These are phyloP conservation scores for Alternaria triticina DNA, from an alignment of 2,329 filamentous ascomycete species.

Conservation along the genomic window DNA sequence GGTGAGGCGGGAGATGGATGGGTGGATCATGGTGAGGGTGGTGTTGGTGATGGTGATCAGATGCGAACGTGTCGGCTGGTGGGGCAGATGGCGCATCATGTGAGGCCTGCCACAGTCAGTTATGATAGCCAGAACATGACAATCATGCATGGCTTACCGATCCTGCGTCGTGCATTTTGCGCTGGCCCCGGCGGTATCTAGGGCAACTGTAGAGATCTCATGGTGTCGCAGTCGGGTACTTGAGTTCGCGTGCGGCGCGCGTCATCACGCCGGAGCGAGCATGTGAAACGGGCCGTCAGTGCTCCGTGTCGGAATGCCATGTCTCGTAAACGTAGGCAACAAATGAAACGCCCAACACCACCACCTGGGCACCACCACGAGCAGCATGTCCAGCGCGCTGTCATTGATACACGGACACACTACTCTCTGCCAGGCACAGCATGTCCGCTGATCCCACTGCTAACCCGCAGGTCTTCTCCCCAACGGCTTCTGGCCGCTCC, in stretches of 20 bases:
- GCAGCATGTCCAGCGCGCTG: constrained; percentile 40
- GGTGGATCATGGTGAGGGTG: constrained; percentile 17
- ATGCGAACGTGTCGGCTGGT: background rate
- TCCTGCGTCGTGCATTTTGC: constrained; percentile 19
- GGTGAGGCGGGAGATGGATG: background rate
- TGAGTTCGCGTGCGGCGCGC: constrained; percentile 19
- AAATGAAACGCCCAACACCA: constrained; percentile 12
- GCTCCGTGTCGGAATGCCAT: constrained; percentile 27
- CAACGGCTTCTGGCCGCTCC: constrained; percentile 81
- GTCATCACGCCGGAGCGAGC: constrained; percentile 11
- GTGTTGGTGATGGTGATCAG: background rate
- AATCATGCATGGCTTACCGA: background rate
- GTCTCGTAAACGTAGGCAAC: constrained; percentile 24
- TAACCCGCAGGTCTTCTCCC: constrained; percentile 61
- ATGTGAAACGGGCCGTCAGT: constrained; percentile 24
- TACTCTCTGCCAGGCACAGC: constrained; percentile 31
- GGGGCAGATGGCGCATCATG: constrained; percentile 18
- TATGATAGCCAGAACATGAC: background rate
- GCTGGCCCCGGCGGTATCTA: background rate
- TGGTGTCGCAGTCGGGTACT: constrained; percentile 6
- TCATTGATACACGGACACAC: constrained; percentile 21
- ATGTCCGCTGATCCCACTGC: constrained; percentile 49
- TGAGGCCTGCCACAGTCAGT: constrained; percentile 6
- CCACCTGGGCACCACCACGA: background rate
- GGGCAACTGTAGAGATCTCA: constrained; percentile 2